Evolutionary conservation across 805 yeast species (phyloP), one percentile per base, ranked within the genome.

Genomic region (Myxozyma nipponensis): DNA sequence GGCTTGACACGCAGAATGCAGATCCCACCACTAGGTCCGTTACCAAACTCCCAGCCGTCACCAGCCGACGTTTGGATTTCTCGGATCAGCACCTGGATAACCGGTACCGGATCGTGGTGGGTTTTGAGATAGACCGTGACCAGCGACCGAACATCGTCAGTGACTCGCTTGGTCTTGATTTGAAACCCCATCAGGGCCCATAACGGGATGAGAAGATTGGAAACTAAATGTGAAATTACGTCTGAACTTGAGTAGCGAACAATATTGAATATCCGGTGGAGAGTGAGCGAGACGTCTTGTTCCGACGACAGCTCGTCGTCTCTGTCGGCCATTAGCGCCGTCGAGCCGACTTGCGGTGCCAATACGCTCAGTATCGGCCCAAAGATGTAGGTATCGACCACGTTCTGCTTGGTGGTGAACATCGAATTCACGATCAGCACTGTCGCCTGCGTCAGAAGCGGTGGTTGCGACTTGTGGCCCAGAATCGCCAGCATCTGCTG

Each of bases 351-450:
- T 21, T 15, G 3, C 22, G 59, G 55, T 6, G 19, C n/a, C 13
- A 55, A 15, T 7, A 25, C 23, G 3, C n/a, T 22, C 4, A 40
- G 18, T 4, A 56, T n/a, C 17, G 59, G 68, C 17, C 26, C 19
- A 50, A 83, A 75, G 2, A 86, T 62, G 59, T 85, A 85, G 64
- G 86, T 90, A 13, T 63, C 66, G 0, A 80, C 75, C 9, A 86
- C 79, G 15, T 67, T 60, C 25, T 67, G 67, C 59, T 50, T 30
- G 17, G 35, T 24, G n/a, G 21, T 30, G 19, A 35, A 49, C 32
- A 64, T 84, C 13, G 83, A 64, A 22, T 71, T 68, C 30, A 78
- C 76, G 1, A 86, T 57, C 10, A 84, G 69, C 52, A 77, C 78
- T 9, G 80, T 72, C 6, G 81, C 73, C 13, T 58, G 46, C 1